Evolutionary conservation across 2,329 filamentous ascomycete species (phyloP).

Genomic region (Drechmeria coniospora): DNA sequence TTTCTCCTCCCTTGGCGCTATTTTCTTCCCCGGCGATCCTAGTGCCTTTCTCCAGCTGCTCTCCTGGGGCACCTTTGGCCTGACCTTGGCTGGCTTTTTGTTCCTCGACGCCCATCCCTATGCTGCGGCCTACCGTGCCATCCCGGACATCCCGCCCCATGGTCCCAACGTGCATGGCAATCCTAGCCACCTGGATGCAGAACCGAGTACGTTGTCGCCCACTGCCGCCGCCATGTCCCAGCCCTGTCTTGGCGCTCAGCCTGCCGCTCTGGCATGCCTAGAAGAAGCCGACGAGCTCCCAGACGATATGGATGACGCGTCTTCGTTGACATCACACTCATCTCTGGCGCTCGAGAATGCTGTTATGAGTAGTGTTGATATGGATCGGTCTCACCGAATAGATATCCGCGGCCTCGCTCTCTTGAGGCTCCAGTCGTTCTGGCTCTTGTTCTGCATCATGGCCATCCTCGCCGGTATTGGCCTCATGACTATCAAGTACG

Average conservation of each 20-base stretch:
- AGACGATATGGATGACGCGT: slow-evolving; percentile 46
- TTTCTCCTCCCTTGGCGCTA: slow-evolving; percentile 65
- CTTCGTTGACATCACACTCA: slow-evolving; percentile 56
- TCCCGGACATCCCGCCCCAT: slow-evolving; percentile 26
- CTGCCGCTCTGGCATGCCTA: background rate
- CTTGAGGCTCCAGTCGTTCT: slow-evolving; percentile 63
- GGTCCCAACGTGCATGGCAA: no score
- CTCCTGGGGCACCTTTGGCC: slow-evolving; percentile 58
- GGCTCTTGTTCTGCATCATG: slow-evolving; percentile 79
- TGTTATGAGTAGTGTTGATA: slow-evolving; percentile 48
- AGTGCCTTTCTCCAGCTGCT: slow-evolving; percentile 68
- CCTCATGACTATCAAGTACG: slow-evolving; percentile 97
- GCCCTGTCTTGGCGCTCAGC: background rate
- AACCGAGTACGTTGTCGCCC: background rate
- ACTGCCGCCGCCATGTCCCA: slow-evolving; percentile 1
- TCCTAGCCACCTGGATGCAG: background rate
- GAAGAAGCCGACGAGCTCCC: slow-evolving; percentile 11
- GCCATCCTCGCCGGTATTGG: slow-evolving; percentile 85
- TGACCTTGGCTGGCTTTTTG: slow-evolving; percentile 66
- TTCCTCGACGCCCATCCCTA: slow-evolving; percentile 60
- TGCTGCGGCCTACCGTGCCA: slow-evolving; percentile 35
- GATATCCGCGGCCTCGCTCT: slow-evolving; percentile 80
- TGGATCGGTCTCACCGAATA: slow-evolving; percentile 62
- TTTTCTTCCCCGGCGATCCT: slow-evolving; percentile 72
- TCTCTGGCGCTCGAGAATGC: slow-evolving; percentile 35